Evolutionary conservation across 2,329 filamentous ascomycete genomes (phyloP).

Genomic region (Clarireedia homoeocarpa): DNA sequence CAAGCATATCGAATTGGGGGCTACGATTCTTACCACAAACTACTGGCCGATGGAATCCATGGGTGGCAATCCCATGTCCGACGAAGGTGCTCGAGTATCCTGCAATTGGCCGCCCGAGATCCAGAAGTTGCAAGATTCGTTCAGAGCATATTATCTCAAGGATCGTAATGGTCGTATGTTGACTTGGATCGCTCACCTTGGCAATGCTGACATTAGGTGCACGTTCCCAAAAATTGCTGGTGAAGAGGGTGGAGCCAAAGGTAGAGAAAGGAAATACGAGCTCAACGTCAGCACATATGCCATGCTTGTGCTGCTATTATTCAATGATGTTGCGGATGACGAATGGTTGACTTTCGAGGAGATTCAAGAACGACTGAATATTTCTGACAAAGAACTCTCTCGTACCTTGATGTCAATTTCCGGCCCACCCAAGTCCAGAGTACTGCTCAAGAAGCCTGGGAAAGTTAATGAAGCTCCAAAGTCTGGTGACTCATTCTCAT

Average conservation of each 20-base stretch:
- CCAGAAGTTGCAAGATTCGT: constrained; percentile 69
- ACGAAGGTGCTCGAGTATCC: constrained; percentile 36
- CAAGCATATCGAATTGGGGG: constrained; percentile 67
- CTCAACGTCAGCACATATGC: constrained; percentile 87
- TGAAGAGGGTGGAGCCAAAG: constrained; percentile 55
- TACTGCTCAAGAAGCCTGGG: constrained; percentile 73
- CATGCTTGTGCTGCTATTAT: constrained; percentile 83
- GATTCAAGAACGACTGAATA: constrained; percentile 75
- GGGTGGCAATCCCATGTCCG: constrained; percentile 48
- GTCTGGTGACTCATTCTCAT: constrained; percentile 67
- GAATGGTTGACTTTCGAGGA: constrained; percentile 58
- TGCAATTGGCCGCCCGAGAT: constrained; percentile 73
- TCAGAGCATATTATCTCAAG: constrained; percentile 80
- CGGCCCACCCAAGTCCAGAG: constrained; percentile 72
- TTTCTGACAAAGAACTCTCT: constrained; percentile 64
- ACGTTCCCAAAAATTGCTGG: constrained; percentile 65
- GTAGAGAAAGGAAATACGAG: constrained; percentile 70
- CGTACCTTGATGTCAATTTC: constrained; percentile 75
- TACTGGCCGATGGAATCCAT: constrained; percentile 93
- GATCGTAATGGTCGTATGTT: constrained; percentile 84
- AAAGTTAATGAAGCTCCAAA: constrained; percentile 63
- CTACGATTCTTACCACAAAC: constrained; percentile 85
- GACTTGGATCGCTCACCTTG: constrained; percentile 67
- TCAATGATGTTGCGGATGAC: constrained; percentile 63
- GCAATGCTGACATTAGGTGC: constrained; percentile 80